Percentiles rank a stretch among this genome's conserved stretches.
phyloP scores from a whole-genome alignment of 257 asterid species.

The Coffea canephora region DNA sequence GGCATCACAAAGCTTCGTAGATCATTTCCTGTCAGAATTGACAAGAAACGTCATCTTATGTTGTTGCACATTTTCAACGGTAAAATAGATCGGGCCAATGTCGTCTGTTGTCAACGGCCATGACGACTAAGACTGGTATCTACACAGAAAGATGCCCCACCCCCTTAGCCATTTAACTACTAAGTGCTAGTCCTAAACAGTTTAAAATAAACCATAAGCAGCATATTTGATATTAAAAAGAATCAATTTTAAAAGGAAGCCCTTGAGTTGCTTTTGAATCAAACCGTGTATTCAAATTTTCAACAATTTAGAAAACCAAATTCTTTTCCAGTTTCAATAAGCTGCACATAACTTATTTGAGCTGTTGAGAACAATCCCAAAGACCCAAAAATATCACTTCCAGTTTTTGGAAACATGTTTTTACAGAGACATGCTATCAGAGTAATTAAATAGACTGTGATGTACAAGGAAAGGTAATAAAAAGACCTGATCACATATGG shows the following conservation, averaged over 20 bases:
- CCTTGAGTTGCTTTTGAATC: background rate
- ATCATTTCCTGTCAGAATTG: conserved; percentile 57
- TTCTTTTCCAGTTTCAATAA: background rate
- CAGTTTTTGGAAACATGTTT: background rate
- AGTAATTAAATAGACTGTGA: background rate
- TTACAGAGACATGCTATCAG: background rate
- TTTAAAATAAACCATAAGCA: no score
- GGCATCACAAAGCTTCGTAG: conserved; percentile 44
- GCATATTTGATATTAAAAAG: background rate
- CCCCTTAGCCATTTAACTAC: background rate
- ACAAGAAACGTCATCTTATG: background rate
- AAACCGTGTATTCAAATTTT: background rate
- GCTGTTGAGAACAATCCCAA: background rate
- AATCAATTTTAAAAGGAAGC: no score
- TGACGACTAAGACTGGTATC: background rate
- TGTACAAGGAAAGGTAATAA: conserved; percentile 3
- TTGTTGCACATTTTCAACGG: background rate
- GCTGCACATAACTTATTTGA: background rate
- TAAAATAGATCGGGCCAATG: background rate
- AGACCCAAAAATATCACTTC: background rate
- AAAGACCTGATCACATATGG: conserved; percentile 68
- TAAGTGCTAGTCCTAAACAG: no score
- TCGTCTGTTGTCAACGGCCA: background rate
- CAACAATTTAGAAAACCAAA: background rate
- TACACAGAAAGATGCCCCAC: background rate